Percentiles rank a stretch among this genome's conserved stretches.
Conservation (phyloP, 2,329 filamentous ascomycete species). For the Pochonia chlamydosporia region DNA sequence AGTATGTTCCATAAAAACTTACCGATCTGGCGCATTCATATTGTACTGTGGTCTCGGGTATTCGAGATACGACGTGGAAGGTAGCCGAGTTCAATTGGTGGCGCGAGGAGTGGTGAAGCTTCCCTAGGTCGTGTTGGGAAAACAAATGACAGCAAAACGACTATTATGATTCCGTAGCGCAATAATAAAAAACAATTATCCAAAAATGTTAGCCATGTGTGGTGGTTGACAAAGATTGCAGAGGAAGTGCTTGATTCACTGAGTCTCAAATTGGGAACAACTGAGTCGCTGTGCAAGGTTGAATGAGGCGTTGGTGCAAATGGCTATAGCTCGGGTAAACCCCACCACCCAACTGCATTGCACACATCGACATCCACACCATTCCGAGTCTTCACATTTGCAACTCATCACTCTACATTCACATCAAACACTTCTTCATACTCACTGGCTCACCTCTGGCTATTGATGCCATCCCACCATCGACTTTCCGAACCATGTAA, state of each 20-base stretch:
- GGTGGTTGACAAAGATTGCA: background rate
- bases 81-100: too few relatives aligned
- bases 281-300: background rate
- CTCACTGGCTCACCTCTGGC: too few relatives aligned
- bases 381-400: too few relatives aligned
- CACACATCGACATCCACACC: background rate
- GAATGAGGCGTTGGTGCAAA: conserved; percentile 10
- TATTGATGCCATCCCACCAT: too few relatives aligned
- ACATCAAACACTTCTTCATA: too few relatives aligned
- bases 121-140: too few relatives aligned
- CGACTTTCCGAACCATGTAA: conserved; percentile 3
- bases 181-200: background rate
- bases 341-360: background rate
- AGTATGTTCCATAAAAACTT: conserved; percentile 19
- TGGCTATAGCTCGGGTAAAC: conserved; percentile 26
- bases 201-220: conserved; percentile 2
- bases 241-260: background rate
- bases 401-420: background rate
- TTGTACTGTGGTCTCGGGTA: conserved; percentile 12
- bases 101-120: too few relatives aligned
- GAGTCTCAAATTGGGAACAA: background rate
- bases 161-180: too few relatives aligned
- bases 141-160: too few relatives aligned
- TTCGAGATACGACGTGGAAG: background rate
- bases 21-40: conserved; percentile 55